These are phyloP conservation scores for Neofusicoccum umdonicola DNA, from an alignment of 2,329 filamentous ascomycete genomes.

Conservation along the genomic window DNA sequence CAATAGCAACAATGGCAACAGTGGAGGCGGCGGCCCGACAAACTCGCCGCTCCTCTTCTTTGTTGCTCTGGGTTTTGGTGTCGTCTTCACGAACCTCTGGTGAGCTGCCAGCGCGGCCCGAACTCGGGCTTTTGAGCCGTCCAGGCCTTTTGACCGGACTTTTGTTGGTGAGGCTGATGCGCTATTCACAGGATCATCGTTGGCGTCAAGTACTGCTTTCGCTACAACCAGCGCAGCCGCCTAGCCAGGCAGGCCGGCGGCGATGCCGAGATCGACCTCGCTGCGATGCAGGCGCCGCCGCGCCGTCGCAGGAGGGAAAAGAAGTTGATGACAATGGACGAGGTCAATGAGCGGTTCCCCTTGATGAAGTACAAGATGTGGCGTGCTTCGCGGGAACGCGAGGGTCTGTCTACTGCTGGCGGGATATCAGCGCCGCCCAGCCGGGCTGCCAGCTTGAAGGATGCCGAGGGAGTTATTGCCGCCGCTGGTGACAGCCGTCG, in stretches of 20 bases:
- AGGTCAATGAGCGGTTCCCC: slow-evolving; percentile 96
- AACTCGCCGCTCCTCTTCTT: slow-evolving; percentile 85
- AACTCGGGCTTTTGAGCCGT: background rate
- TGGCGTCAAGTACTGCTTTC: slow-evolving; percentile 98
- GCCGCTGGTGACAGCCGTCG: slow-evolving; percentile 30
- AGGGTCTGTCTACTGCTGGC: slow-evolving; percentile 79
- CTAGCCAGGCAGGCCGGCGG: slow-evolving; percentile 74
- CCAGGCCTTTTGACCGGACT: background rate
- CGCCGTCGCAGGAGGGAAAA: slow-evolving; percentile 90
- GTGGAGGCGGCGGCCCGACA: slow-evolving; percentile 50
- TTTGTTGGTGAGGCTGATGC: background rate
- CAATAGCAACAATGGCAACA: slow-evolving; percentile 26
- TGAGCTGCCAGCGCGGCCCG: slow-evolving; percentile 49
- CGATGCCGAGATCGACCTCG: slow-evolving; percentile 78
- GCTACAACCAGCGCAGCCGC: slow-evolving; percentile 93
- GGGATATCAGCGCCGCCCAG: slow-evolving; percentile 73
- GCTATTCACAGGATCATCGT: slow-evolving; percentile 81
- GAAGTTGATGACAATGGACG: slow-evolving; percentile 98
- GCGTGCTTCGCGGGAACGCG: slow-evolving; percentile 77
- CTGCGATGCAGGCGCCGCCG: slow-evolving; percentile 80
- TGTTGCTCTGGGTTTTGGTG: slow-evolving; percentile 91
- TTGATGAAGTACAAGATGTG: slow-evolving; percentile 95
- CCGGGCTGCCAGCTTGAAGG: slow-evolving; percentile 69
- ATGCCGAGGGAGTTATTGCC: slow-evolving; percentile 52
- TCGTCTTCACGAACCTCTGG: slow-evolving; percentile 99